Base-by-base conservation (phyloP, 2,329 filamentous ascomycete species). In the Pestalotiopsis sp. region DNA sequence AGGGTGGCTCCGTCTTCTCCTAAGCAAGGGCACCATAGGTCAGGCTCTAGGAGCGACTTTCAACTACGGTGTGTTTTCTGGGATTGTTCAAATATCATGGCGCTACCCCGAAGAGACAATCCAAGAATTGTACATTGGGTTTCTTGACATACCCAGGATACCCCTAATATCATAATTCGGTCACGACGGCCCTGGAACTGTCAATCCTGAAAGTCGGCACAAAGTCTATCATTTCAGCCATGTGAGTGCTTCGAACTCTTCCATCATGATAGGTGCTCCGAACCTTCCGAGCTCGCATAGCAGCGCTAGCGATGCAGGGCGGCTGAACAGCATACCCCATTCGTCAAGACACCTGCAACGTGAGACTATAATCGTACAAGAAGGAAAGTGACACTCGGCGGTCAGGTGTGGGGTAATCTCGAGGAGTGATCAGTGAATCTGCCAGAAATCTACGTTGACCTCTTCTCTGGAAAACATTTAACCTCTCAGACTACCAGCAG, bases 1-100 rank as follows among this genome's bases (percentile, higher is more conserved):
- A 69, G 78, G 69, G 67, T 7, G 66, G 62, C 11, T 62, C 59
- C 76, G 79, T 71, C 80, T 81, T 52, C 79, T 66, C n/a, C n/a
- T 25, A 52, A 31, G 27, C n/a, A 38, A n/a, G 6, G 25, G 20
- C 39, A 36, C 17, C 31, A 31, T 9, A 20, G n/a, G 59, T 9
- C 25, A 27, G 6, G 27, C 31, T 13, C 4, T n/a, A 23, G 20
- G 20, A 23, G 20, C 20, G 20, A 23, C 20, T 23, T 23, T 23
- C 20, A 23, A 23, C 20, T 23, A 23, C 20, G 20, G 20, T 23
- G 20, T 23, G 20, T 23, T 23, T 23, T 23, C 20, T 23, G 17
- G 27, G 3, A 27, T 27, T 41, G 39, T 41, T 3, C 3, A 12
- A 41, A 41, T 2, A 41, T 14, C 11, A 11, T 41, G 39, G 7